Evolutionary conservation across 139 green algal genomes (phyloP).

Genomic region (Asterochloris erici): DNA sequence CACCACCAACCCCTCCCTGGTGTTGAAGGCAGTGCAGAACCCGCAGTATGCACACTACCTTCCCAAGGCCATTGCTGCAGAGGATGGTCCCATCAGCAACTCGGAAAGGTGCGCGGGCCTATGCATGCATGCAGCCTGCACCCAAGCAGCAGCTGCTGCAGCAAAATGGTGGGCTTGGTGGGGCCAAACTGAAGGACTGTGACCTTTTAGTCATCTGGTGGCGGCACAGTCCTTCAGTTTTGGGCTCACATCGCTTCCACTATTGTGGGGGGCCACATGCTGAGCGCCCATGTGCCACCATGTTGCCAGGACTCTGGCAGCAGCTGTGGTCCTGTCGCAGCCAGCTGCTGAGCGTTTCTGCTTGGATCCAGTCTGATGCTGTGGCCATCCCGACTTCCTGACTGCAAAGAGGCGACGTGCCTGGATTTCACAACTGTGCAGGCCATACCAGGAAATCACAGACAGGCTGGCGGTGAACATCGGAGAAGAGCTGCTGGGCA

Average conservation of each 20-base stretch:
- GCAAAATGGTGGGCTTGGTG: background rate
- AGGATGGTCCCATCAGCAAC: slow-evolving; percentile 15
- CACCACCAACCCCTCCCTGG: slow-evolving; percentile 84
- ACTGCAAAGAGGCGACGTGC: background rate
- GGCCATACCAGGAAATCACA: slow-evolving; percentile 47
- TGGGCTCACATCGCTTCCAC: too few species aligned
- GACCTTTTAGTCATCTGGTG: too few species aligned
- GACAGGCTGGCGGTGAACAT: slow-evolving; percentile 76
- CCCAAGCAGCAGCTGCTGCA: background rate
- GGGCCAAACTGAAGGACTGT: too few species aligned
- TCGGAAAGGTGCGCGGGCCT: background rate
- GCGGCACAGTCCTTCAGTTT: too few species aligned
- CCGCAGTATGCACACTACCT: slow-evolving; percentile 63
- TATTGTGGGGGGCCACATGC: too few species aligned
- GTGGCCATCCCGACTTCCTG: background rate
- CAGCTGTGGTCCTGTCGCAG: too few species aligned
- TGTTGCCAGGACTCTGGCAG: too few species aligned
- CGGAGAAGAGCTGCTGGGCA: slow-evolving; percentile 66
- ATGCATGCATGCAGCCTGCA: background rate
- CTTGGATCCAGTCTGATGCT: background rate
- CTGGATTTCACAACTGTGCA: slow-evolving; percentile 13
- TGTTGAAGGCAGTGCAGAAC: slow-evolving; percentile 70
- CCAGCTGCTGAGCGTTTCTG: background rate
- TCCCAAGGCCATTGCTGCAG: slow-evolving; percentile 46
- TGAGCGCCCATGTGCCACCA: too few species aligned